Percentiles rank a stretch among this genome's conserved stretches.
Conservation (phyloP, 2,329 filamentous ascomycete species). For the Chrysoporthe puriensis region DNA sequence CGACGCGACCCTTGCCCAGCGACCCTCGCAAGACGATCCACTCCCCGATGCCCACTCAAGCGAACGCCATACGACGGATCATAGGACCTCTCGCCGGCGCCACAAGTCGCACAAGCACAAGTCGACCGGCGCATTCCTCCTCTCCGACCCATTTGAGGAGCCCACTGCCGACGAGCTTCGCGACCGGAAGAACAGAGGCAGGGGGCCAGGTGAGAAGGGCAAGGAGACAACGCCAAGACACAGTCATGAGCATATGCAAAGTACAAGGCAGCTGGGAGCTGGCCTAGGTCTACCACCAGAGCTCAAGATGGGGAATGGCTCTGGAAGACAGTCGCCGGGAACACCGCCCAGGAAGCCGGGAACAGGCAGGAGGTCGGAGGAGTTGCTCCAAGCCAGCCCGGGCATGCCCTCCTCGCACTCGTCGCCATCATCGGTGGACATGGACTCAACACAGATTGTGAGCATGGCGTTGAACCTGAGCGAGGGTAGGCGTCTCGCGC, state of each 20-base stretch:
- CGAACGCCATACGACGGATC: conserved; percentile 16
- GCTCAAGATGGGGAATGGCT: conserved; percentile 10
- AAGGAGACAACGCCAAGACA: conserved; percentile 21
- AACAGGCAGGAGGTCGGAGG: conserved; percentile 30
- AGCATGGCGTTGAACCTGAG: conserved; percentile 89
- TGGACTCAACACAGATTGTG: conserved; percentile 87
- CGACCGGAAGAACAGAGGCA: conserved; percentile 29
- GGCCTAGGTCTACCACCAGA: conserved; percentile 16
- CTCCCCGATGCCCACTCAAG: conserved; percentile 2
- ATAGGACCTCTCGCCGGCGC: conserved; percentile 21
- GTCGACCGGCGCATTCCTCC: conserved; percentile 55
- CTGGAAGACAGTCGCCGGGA: conserved; percentile 16
- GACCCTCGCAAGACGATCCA: conserved; percentile 23
- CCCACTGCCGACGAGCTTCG: conserved; percentile 39
- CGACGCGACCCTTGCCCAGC: conserved; percentile 30
- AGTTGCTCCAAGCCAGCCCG: conserved; percentile 35
- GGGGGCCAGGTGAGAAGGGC: conserved; percentile 22
- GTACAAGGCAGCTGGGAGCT: conserved; percentile 14
- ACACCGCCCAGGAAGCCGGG: conserved; percentile 19
- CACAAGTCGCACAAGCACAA: conserved; percentile 46
- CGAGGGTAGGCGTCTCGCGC: conserved; percentile 73
- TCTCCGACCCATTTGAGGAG: conserved; percentile 46
- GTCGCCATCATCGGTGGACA: conserved; percentile 52
- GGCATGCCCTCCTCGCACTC: conserved; percentile 33
- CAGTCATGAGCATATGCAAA: conserved; percentile 12